Conservation (phyloP, 2,329 filamentous ascomycete genomes). For the Alternaria arbusti region DNA sequence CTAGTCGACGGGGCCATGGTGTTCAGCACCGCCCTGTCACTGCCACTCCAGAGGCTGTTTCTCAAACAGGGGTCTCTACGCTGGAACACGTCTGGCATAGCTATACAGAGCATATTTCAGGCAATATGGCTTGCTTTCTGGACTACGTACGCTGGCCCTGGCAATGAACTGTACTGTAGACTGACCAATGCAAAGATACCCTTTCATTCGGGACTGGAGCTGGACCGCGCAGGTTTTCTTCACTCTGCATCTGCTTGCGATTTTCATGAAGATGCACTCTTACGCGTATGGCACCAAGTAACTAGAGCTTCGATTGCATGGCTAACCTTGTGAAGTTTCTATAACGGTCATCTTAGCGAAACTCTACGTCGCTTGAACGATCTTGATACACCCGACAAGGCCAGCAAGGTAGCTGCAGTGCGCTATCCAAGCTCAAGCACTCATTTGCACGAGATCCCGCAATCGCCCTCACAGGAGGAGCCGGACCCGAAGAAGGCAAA, state of each 20-base stretch:
- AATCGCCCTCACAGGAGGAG: conserved; percentile 45
- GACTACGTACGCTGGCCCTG: conserved; percentile 64
- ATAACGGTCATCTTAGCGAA: conserved; percentile 93
- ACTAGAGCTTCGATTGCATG: background rate
- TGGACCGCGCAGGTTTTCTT: conserved; percentile 98
- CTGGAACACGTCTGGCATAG: conserved; percentile 80
- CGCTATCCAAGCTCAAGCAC: conserved; percentile 66
- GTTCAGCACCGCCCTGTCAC: conserved; percentile 69
- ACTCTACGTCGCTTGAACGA: conserved; percentile 80
- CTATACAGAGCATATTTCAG: conserved; percentile 84
- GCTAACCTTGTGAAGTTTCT: conserved; percentile 65
- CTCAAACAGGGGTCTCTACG: conserved; percentile 65
- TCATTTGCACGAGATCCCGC: conserved; percentile 62
- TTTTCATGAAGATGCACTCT: conserved; percentile 99
- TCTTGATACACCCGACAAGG: conserved; percentile 77
- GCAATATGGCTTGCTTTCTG: conserved; percentile 79
- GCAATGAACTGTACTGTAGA: background rate
- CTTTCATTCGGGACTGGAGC: conserved; percentile 86
- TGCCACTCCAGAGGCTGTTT: conserved; percentile 76
- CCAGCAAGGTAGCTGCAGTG: conserved; percentile 73
- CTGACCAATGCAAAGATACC: conserved; percentile 59
- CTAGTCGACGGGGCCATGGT: conserved; percentile 88
- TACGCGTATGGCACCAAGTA: conserved; percentile 63
- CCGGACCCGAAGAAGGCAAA: conserved; percentile 51
- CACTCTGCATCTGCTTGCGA: conserved; percentile 84